phyloP scores from a whole-genome alignment of 345 rosid species.

The Physaria fendleri region DNA sequence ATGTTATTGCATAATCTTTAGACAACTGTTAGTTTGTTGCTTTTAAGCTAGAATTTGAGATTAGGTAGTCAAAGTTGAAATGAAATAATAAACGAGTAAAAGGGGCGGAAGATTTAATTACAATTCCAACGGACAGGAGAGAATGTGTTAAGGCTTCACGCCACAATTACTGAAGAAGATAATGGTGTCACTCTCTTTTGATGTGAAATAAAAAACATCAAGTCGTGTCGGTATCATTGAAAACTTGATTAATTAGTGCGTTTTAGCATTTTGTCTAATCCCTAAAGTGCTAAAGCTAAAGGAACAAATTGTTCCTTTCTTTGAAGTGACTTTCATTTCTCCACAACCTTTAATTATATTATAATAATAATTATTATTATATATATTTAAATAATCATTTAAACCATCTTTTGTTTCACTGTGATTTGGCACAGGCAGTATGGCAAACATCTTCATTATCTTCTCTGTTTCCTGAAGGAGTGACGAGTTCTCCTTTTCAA shows the following conservation, averaged over 20 bases:
- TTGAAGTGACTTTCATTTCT: slow-evolving; percentile 4
- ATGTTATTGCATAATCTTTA: slow-evolving; percentile 9
- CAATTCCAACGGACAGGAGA: not conserved
- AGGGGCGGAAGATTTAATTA: not conserved
- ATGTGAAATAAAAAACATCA: slow-evolving; percentile 3
- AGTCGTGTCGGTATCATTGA: slow-evolving; percentile 14
- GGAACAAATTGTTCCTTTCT: slow-evolving; percentile 7
- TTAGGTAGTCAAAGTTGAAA: slow-evolving; percentile 1
- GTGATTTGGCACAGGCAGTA: too few species aligned
- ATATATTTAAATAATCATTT: too few species aligned
- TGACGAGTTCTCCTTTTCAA: too few species aligned
- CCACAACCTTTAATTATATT: not conserved
- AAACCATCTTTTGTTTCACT: too few species aligned
- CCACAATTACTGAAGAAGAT: not conserved
- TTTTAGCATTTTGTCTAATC: slow-evolving; percentile 16
- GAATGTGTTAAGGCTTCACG: slow-evolving; percentile 12
- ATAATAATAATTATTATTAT: too few species aligned
- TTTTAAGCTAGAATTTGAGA: slow-evolving; percentile 15
- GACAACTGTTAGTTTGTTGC: slow-evolving; percentile 26
- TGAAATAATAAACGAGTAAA: not conserved
- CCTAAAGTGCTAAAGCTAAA: too few species aligned
- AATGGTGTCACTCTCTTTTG: slow-evolving; percentile 13
- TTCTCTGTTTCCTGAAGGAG: too few species aligned
- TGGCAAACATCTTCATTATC: too few species aligned
- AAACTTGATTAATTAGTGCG: slow-evolving; percentile 1